Evolutionary conservation across 2,329 filamentous ascomycete genomes (phyloP).

Genomic region (Dactylellina leptospora): DNA sequence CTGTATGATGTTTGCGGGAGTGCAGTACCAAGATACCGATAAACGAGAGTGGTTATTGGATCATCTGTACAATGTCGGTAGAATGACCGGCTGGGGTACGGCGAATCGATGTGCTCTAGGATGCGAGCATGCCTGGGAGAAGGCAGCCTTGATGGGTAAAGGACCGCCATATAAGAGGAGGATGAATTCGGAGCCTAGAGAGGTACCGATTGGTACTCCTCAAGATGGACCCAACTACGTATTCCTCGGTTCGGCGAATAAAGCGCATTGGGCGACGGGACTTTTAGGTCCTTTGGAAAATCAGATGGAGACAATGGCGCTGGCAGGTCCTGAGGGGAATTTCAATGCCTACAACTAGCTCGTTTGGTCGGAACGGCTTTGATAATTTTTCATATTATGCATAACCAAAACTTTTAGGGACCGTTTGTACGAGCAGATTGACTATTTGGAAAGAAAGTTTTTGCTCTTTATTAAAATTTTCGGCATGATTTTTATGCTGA

Average conservation of each 20-base stretch:
- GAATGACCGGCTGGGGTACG: conserved; percentile 86
- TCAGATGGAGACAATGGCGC: conserved; percentile 38
- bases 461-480: too few relatives aligned
- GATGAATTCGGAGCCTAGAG: conserved; percentile 35
- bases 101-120: conserved; percentile 81
- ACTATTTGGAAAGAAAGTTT: too few relatives aligned
- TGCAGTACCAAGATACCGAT: conserved; percentile 75
- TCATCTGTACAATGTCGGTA: conserved; percentile 77
- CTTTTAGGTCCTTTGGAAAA: conserved; percentile 36
- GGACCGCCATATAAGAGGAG: conserved; percentile 74
- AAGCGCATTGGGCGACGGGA: conserved; percentile 47
- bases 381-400: not conserved
- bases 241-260: conserved; percentile 47
- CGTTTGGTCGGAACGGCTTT: not conserved
- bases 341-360: not conserved
- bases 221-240: conserved; percentile 38
- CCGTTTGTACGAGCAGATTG: too few relatives aligned
- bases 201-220: conserved; percentile 24
- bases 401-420: not conserved
- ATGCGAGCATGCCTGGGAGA: conserved; percentile 85
- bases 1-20: conserved; percentile 83
- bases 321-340: not conserved
- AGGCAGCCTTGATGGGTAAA: conserved; percentile 74
- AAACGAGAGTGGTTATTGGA: conserved; percentile 82
- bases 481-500: not conserved